A percentile compares a stretch with the other conserved stretches of the same genome.
These are phyloP conservation scores for Aspergillus ibericus DNA, from an alignment of 2,329 filamentous ascomycete species.

Conservation along the genomic window DNA sequence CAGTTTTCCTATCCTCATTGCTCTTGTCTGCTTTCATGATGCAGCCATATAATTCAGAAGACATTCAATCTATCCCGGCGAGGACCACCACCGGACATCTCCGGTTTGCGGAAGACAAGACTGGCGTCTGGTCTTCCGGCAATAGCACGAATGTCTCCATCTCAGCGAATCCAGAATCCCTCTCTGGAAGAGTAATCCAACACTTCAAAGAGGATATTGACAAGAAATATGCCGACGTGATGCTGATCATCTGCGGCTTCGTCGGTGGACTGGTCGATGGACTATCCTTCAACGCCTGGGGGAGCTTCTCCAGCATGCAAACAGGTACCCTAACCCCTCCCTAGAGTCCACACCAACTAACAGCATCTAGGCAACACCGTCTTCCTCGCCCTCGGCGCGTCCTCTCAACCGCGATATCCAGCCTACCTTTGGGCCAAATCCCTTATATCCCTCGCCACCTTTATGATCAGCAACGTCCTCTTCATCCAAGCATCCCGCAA, in stretches of 20 bases:
- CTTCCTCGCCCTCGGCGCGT: slow-evolving; percentile 45
- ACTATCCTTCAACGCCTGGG: slow-evolving; percentile 45
- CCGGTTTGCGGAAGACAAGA: slow-evolving; percentile 17
- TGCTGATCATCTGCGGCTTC: slow-evolving; percentile 39
- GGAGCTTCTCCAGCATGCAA: slow-evolving; percentile 46
- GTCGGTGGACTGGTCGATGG: slow-evolving; percentile 43
- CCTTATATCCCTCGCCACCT: slow-evolving; percentile 40
- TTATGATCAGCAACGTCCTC: slow-evolving; percentile 41
- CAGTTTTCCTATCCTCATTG: background rate
- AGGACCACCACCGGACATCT: slow-evolving; percentile 13
- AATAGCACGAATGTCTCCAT: slow-evolving; percentile 27
- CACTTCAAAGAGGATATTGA: slow-evolving; percentile 27
- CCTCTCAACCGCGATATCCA: slow-evolving; percentile 42
- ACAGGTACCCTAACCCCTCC: slow-evolving; percentile 33
- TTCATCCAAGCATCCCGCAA: slow-evolving; percentile 39
- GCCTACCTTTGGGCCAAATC: slow-evolving; percentile 46
- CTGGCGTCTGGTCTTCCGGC: slow-evolving; percentile 22
- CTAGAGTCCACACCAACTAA: background rate
- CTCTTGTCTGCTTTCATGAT: slow-evolving; percentile 2
- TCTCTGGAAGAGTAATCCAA: slow-evolving; percentile 18
- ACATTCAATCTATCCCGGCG: slow-evolving; percentile 8
- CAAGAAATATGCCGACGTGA: slow-evolving; percentile 26
- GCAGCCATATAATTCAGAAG: slow-evolving; percentile 8
- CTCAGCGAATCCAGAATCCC: slow-evolving; percentile 12
- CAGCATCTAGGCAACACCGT: slow-evolving; percentile 41